Evolutionary conservation across 176 grass and related monocot genomes (phyloP).

Genomic region (Bolboschoenus planiculmis): DNA sequence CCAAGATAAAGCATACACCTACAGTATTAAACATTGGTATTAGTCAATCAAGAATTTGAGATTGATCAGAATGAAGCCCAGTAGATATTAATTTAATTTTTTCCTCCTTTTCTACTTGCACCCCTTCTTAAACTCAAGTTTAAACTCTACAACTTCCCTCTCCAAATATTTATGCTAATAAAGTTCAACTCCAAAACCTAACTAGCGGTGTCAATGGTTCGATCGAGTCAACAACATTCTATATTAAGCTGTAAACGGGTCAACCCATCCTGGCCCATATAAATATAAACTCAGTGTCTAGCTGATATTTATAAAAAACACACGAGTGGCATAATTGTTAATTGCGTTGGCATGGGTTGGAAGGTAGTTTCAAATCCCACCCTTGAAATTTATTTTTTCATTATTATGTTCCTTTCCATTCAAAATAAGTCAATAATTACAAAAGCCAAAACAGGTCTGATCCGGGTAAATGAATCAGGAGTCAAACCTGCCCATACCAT

Average conservation of each 20-base stretch:
- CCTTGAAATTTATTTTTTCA: not conserved
- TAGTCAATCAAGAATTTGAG: not conserved
- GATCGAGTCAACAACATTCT: not conserved
- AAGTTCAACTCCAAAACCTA: not conserved
- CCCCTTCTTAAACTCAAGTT: no score
- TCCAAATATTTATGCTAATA: not conserved
- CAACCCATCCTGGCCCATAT: not conserved
- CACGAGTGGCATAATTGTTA: not conserved
- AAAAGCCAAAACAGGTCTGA: not conserved
- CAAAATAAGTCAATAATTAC: not conserved
- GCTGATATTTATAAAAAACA: not conserved
- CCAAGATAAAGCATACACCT: slow-evolving; percentile 96
- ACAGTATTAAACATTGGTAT: not conserved
- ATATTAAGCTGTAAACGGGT: not conserved
- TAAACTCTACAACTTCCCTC: not conserved
- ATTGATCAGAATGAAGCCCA: slow-evolving; percentile 7
- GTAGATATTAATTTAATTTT: no score
- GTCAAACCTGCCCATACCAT: not conserved
- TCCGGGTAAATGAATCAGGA: not conserved
- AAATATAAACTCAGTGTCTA: not conserved
- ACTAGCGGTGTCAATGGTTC: not conserved
- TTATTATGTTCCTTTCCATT: not conserved
- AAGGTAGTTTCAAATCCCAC: not conserved
- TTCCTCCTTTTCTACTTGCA: no score
- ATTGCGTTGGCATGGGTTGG: not conserved